These are phyloP conservation scores for Tulasnella sp. DNA, from an alignment of 768 basidiomycete genomes.

Conservation along the genomic window DNA sequence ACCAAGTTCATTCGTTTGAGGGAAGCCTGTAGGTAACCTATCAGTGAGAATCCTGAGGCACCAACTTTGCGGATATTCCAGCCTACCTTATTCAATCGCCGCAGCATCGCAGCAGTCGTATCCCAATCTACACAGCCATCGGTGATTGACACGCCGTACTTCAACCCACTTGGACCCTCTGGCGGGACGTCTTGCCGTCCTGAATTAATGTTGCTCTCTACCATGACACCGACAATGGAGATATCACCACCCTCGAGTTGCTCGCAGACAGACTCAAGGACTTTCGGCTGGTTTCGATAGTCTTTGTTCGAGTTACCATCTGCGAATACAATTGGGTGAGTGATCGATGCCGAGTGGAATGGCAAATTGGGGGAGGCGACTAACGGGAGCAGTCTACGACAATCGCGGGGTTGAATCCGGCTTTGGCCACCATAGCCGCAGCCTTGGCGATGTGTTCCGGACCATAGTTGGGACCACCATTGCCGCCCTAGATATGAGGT, in stretches of 20 bases:
- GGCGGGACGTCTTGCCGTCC: constrained; percentile 84
- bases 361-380: constrained; percentile 25
- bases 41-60: background rate
- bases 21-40: background rate
- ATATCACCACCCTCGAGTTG: constrained; percentile 61
- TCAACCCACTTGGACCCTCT: constrained; percentile 49
- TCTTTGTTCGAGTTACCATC: constrained; percentile 96
- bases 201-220: constrained; percentile 87
- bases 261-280: constrained; percentile 53
- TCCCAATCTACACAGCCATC: constrained; percentile 89
- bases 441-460: constrained; percentile 62
- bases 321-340: constrained; percentile 25
- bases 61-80: no score
- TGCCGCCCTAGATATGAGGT: constrained; percentile 43
- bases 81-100: constrained; percentile 48
- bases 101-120: constrained; percentile 63
- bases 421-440: constrained; percentile 52
- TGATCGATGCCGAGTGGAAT: background rate
- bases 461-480: constrained; percentile 81
- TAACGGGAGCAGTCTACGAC: constrained; percentile 81
- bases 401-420: constrained; percentile 45
- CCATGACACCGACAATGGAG: constrained; percentile 88
- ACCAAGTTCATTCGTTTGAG: background rate
- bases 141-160: constrained; percentile 78
- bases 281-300: constrained; percentile 85